Evolutionary conservation across 2,329 filamentous ascomycete genomes (phyloP).

Genomic region (Colletotrichum sansevieriae): DNA sequence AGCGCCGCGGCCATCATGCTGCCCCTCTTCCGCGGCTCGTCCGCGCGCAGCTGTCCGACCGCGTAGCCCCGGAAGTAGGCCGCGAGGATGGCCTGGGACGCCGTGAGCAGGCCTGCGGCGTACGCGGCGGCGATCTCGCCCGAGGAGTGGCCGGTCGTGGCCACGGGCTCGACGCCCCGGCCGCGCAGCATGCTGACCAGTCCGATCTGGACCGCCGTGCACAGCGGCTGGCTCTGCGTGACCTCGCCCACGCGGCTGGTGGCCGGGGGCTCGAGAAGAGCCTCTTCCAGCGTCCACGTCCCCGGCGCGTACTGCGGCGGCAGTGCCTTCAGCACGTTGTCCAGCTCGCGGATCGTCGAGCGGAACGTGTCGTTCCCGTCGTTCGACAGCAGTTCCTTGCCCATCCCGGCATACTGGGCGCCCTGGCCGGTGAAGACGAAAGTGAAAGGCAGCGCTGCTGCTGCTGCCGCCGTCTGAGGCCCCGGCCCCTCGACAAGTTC

Average conservation of each 20-base stretch:
- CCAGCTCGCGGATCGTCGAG: neutral
- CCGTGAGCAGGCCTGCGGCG: constrained; percentile 57
- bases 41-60: no score
- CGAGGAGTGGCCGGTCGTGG: constrained; percentile 62
- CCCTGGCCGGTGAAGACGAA: constrained; percentile 45
- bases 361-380: constrained; percentile 13
- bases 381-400: constrained; percentile 32
- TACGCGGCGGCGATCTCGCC: constrained; percentile 66
- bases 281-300: constrained; percentile 41
- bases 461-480: no score
- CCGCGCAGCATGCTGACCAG: constrained; percentile 47
- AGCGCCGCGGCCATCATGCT: no score
- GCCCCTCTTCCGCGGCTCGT: no score
- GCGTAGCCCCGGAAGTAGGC: constrained; percentile 41
- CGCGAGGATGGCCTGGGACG: constrained; percentile 45
- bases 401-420: constrained; percentile 45
- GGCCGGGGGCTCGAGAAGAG: constrained; percentile 37
- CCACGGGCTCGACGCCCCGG: constrained; percentile 50
- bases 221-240: constrained; percentile 47
- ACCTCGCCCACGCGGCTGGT: constrained; percentile 17
- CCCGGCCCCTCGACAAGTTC: no score
- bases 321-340: neutral
- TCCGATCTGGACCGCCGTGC: constrained; percentile 48
- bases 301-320: constrained; percentile 1
- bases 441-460: no score